phyloP scores from a whole-genome alignment of 1,284 basidiomycete genomes.

The Cryptococcus sp. region DNA sequence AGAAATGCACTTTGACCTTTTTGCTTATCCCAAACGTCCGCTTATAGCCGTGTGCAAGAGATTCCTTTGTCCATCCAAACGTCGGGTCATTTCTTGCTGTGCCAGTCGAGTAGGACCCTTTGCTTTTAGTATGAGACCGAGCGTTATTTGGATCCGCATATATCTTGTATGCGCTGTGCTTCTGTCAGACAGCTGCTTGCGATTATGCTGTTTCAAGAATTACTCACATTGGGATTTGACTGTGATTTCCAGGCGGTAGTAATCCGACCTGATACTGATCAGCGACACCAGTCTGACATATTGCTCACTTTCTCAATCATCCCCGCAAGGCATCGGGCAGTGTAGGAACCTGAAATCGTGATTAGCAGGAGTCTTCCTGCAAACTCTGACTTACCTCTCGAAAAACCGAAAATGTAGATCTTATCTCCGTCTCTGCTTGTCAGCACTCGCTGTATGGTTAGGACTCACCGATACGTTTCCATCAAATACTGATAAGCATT shows the following conservation, averaged over 20 bases:
- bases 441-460: background rate
- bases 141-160: constrained; percentile 25
- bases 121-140: background rate
- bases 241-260: constrained; percentile 37
- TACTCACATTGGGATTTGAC: constrained; percentile 30
- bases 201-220: background rate
- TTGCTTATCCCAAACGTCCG: constrained; percentile 27
- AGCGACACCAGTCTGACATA: background rate
- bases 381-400: constrained; percentile 33
- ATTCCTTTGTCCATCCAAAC: background rate
- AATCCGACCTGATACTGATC: constrained; percentile 35
- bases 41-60: constrained; percentile 18
- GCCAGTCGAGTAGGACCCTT: too few species aligned
- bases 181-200: background rate
- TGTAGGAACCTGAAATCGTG: constrained; percentile 36
- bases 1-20: constrained; percentile 41
- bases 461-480: constrained; percentile 22
- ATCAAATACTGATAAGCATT: constrained; percentile 32
- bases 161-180: constrained; percentile 37
- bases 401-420: constrained; percentile 54
- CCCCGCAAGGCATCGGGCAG: constrained; percentile 51
- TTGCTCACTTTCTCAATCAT: constrained; percentile 37
- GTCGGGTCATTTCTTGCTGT: too few species aligned
- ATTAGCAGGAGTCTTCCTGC: background rate
- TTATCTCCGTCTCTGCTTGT: constrained; percentile 40